Evolutionary conservation across 306 rosid species (phyloP), one percentile per base, ranked within the genome.

Genomic region (Cicer pinnatifidum): DNA sequence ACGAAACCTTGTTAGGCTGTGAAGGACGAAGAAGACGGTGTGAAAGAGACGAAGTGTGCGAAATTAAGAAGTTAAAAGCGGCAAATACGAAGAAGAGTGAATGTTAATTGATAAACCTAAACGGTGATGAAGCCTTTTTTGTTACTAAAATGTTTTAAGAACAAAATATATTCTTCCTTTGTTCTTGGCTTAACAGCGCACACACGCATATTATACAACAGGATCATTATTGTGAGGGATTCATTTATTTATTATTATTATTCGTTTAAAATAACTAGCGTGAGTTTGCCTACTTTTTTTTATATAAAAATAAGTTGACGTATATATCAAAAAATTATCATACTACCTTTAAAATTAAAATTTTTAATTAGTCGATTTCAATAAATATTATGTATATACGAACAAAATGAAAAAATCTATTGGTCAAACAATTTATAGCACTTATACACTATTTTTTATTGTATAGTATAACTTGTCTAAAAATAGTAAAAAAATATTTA

Each of bases 1-100:
- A 71, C 12, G 73, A 76, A 73, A 80, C 82, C 86, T 84, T 78
- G 72, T 64, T 73, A 4, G 67, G 63, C 19, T 35, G 64, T 54
- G 43, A 20, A 67, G 11, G 9, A 61, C 7, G 57, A 40, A 80
- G 11, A 52, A 61, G 33, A 12, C 45, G 60, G 35, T 20, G 40
- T 38, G 58, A 11, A 47, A 41, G 57, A 17, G 60, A 60, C 8
- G 54, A 47, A 48, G 75, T 5, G 40, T 1, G 41, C 10, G 56
- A 20, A 51, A 39, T 11, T 81, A 69, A 69, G 41, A 54, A 37
- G n/a, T 40, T 40, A 40, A 28, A 9, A 54, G 17, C 19, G 5
- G 58, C 40, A 51, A 19, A 54, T 3, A 12, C 5, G 16, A 78
- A 82, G 7, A 28, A 28, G 33, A 28, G 4, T 28, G 33, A 74